Evolutionary conservation across 805 yeast species (phyloP).

Genomic region (Grigorovia jiainica): DNA sequence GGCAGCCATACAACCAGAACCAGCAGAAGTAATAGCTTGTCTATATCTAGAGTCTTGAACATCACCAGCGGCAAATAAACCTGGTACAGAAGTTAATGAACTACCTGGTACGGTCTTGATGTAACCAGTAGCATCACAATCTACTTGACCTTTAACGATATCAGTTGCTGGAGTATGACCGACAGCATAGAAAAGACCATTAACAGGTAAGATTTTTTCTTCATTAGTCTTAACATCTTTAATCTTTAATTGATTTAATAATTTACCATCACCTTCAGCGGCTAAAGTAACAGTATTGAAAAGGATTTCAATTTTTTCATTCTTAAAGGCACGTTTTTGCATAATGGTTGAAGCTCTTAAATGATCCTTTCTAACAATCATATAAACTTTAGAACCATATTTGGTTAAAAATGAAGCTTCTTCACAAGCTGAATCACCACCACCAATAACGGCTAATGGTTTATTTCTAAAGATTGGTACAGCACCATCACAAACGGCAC

Average conservation of each 20-base stretch:
- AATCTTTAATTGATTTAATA: conserved; percentile 54
- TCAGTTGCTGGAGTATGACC: conserved; percentile 95
- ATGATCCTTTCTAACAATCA: conserved; percentile 88
- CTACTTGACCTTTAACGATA: conserved; percentile 67
- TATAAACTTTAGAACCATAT: conserved; percentile 91
- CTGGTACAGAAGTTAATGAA: conserved; percentile 73
- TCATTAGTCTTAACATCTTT: conserved; percentile 66
- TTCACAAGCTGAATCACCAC: conserved; percentile 99
- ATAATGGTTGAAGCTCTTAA: conserved; percentile 93
- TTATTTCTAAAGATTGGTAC: conserved; percentile 97
- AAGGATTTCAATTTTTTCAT: conserved; percentile 84
- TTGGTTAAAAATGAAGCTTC: conserved; percentile 96
- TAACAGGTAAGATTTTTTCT: conserved; percentile 60
- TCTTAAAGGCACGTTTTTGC: conserved; percentile 83
- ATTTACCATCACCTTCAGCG: conserved; percentile 90
- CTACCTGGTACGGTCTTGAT: conserved; percentile 85
- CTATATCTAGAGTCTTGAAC: conserved; percentile 95
- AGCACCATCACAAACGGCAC: conserved; percentile 99
- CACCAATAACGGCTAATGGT: conserved; percentile 96
- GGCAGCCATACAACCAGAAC: conserved; percentile 99
- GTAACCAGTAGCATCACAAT: conserved; percentile 83
- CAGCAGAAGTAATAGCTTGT: conserved; percentile 99
- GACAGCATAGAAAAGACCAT: conserved; percentile 94
- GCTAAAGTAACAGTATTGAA: conserved; percentile 79
- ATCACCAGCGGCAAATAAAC: conserved; percentile 98